Percentiles rank a stretch among this genome's conserved stretches.
phyloP scores from a whole-genome alignment of 106 monocot genomes.

The Acorus calamus region DNA sequence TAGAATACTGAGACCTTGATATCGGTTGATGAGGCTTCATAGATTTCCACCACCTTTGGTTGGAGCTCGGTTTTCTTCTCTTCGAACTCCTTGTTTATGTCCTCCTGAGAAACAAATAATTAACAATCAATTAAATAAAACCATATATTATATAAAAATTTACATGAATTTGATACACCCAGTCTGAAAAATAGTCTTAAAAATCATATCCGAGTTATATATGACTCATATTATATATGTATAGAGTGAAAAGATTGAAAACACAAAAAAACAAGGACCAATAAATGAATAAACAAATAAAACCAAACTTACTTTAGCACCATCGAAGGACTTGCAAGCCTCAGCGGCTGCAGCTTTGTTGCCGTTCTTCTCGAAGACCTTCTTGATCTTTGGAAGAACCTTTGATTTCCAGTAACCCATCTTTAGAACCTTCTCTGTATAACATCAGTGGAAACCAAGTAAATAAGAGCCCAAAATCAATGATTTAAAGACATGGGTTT shows the following conservation, averaged over 20 bases:
- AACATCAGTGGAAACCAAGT: too few relatives aligned
- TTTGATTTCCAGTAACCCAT: slow-evolving; percentile 69
- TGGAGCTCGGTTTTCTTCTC: slow-evolving; percentile 58
- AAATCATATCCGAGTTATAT: background rate
- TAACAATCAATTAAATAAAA: too few relatives aligned
- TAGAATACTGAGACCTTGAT: slow-evolving; percentile 33
- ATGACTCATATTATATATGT: background rate
- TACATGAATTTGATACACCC: background rate
- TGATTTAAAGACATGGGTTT: too few relatives aligned
- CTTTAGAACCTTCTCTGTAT: background rate
- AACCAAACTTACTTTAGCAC: slow-evolving; percentile 21
- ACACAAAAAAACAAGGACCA: background rate
- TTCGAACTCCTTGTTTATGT: slow-evolving; percentile 44
- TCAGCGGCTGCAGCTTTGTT: slow-evolving; percentile 50
- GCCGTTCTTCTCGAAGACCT: slow-evolving; percentile 50
- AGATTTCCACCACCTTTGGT: slow-evolving; percentile 58
- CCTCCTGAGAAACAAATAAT: slow-evolving; percentile 20
- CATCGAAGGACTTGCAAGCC: slow-evolving; percentile 43
- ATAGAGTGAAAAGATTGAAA: background rate
- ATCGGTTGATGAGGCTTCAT: slow-evolving; percentile 45
- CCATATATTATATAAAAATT: too few relatives aligned
- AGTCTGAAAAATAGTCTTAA: too few relatives aligned
- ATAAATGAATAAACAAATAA: background rate
- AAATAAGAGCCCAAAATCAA: too few relatives aligned
- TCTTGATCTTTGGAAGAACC: slow-evolving; percentile 59